Base-by-base conservation (phyloP, 768 basidiomycete genomes). In the Mycena indigotica region DNA sequence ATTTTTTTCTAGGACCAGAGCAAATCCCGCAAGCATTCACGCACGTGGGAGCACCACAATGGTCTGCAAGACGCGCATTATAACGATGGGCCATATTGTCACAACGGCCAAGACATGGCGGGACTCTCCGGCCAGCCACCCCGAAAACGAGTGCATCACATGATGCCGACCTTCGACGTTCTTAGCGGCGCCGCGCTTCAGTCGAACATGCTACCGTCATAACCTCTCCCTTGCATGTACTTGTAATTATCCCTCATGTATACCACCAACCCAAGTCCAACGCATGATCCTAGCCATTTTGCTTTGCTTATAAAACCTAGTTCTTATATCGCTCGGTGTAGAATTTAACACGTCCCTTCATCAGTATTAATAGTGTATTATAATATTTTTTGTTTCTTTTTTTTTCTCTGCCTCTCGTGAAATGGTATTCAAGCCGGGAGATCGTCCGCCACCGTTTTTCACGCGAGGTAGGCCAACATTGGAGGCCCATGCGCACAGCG, bases 61-160 rank as follows among this genome's bases (percentile, higher is more conserved):
- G 79, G 77, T 54, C 61, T 81, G 53, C 75, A 77, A 68, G 62
- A 62, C 56, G 51, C 45, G 23, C 61, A 63, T n/a, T 63, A 63
- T 25, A 55, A 49, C 78, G 80, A 78, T 57, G 67, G 68, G 46
- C 77, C 76, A 58, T 81, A n/a, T n/a, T n/a, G n/a, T n/a, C n/a
- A 81, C 65, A 64, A n/a, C 12, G 35, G 12, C 35, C 13, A 13
- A 19, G 12, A 23, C 75, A 50, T 79, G 79, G 70, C 81, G 83
- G 72, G 81, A 82, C 65, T 62, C 63, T 62, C 51, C 58, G 76
- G 75, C 39, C 66, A 85, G 40, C 82, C 80, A 45, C 84, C 85
- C 17, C 78, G 86, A 66, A 87, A 88, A 72, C 82, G 86, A 53
- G 73, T 80, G 21, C 86, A 87, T 69, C 85, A 86, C 67, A 81